Percentiles rank a stretch among this genome's conserved stretches.
phyloP scores from a whole-genome alignment of 805 yeast species.

The Metschnikowia orientalis region DNA sequence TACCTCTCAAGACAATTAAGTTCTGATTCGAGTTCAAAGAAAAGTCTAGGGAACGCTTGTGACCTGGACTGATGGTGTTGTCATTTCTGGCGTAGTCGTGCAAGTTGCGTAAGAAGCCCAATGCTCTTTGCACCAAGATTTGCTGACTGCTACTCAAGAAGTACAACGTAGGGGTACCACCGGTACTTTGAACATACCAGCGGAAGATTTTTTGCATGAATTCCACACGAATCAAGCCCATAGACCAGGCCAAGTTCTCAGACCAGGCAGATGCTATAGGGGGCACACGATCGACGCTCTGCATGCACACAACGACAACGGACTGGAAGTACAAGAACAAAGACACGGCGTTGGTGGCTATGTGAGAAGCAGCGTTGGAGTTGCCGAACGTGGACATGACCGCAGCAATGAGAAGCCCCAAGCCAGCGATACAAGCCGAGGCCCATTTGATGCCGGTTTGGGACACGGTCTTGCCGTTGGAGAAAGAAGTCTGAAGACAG shows the following conservation, averaged over 20 bases:
- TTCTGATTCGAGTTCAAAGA: conserved; percentile 47
- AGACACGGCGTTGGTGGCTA: conserved; percentile 81
- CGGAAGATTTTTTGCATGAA: conserved; percentile 85
- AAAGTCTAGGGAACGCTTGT: conserved; percentile 30
- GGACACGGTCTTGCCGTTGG: conserved; percentile 76
- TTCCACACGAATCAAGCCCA: conserved; percentile 74
- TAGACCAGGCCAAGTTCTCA: conserved; percentile 90
- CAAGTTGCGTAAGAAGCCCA: conserved; percentile 26
- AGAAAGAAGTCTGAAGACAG: conserved; percentile 70
- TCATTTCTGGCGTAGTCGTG: conserved; percentile 19
- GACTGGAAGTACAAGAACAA: conserved; percentile 85
- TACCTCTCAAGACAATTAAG: conserved; percentile 77
- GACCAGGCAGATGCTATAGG: conserved; percentile 93
- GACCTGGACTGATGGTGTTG: conserved; percentile 8
- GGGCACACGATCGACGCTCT: conserved; percentile 79
- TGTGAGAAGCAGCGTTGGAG: conserved; percentile 83
- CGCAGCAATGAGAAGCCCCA: conserved; percentile 82
- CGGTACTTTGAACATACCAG: conserved; percentile 85
- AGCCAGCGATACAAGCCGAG: conserved; percentile 84
- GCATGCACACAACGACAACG: conserved; percentile 79
- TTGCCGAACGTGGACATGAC: conserved; percentile 79
- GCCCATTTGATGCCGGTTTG: conserved; percentile 80
- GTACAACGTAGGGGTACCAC: conserved; percentile 75
- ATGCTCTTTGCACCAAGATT: conserved; percentile 71
- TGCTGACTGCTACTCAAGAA: conserved; percentile 58